Evolutionary conservation across 768 basidiomycete genomes (phyloP), one percentile per base, ranked within the genome.

Genomic region (Hemileccinum rubropunctum): DNA sequence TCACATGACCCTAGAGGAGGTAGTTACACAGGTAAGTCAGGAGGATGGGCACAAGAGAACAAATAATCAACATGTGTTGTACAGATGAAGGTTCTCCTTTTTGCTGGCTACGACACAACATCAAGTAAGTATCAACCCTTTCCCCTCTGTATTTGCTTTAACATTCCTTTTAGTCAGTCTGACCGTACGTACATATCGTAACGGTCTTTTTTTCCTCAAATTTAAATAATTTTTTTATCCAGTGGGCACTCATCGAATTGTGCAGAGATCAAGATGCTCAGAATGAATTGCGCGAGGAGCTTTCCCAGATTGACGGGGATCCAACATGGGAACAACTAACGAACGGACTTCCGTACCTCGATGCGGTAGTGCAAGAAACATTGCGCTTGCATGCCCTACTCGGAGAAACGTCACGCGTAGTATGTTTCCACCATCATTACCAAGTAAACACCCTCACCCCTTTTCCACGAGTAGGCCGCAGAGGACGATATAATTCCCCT

Each of bases 401-500:
- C 7, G 39, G 46, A 4, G 65, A 71, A 26, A 15, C 56, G 9
- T 17, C 52, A 0, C 53, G 50, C 9, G 15, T 60, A 5, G 58
- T 57, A 45, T 12, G 58, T 43, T 15, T 38, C 10, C 30, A 1
- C 21, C 3, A 7, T 39, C 21, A 7, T 26, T 4, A 1, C 21
- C 10, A 3, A 27, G 8, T n/a, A 32, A 38, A 18, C 2, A 11
- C 1, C 32, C 3, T 36, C 21, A 27, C 15, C 18, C n/a, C 13
- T 17, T 20, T 23, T 6, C 11, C 17, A 14, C 18, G 77, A 21
- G 37, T 51, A 82, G 75, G 76, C 80, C 0, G 58, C 62, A 1
- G 66, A 76, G 50, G 83, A 86, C 58, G 79, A 83, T 51, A 58
- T 81, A 0, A 72, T 88, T 8, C 85, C 84, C 0, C 71, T 87